These are phyloP conservation scores for Ophiostoma ulmi DNA, from an alignment of 2,329 filamentous ascomycete species.

Conservation along the genomic window DNA sequence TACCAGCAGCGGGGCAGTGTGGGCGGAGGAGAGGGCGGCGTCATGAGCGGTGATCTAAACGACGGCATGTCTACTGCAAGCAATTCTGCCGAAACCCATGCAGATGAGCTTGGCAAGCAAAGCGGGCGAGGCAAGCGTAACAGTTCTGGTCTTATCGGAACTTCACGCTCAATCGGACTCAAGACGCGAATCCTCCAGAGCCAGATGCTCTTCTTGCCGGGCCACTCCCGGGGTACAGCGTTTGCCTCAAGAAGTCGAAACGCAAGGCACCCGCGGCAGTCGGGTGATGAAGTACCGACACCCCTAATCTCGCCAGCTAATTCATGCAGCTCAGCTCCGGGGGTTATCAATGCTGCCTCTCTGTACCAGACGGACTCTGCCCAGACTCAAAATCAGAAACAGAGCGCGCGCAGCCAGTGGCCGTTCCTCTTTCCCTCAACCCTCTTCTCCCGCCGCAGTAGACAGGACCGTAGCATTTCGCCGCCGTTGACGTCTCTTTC, in stretches of 20 bases:
- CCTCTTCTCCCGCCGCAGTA: conserved; percentile 30
- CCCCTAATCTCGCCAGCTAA: conserved; percentile 40
- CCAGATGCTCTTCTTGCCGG: conserved; percentile 16
- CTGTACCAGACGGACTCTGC: neutral
- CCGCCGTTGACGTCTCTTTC: conserved; percentile 33
- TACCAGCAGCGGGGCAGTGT: conserved; percentile 13
- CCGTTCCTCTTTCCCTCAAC: conserved; percentile 42
- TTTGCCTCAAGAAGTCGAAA: neutral
- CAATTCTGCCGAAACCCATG: neutral
- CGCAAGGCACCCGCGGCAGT: neutral
- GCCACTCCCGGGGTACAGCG: conserved; percentile 25
- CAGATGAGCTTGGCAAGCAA: neutral
- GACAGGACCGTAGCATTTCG: conserved; percentile 29
- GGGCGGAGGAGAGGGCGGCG: neutral
- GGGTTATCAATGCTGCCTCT: neutral
- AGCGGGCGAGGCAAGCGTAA: neutral
- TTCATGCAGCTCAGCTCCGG: conserved; percentile 27
- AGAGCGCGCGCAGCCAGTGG: neutral
- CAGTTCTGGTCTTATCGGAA: neutral
- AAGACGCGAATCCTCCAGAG: conserved; percentile 24
- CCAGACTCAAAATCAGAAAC: neutral
- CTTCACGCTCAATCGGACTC: conserved; percentile 12
- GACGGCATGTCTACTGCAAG: neutral
- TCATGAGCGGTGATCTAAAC: neutral
- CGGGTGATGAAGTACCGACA: conserved; percentile 34